Percentiles rank a stretch among this genome's conserved stretches.
Conservation (phyloP, 345 rosid genomes). For the Eucalyptus curtisii region DNA sequence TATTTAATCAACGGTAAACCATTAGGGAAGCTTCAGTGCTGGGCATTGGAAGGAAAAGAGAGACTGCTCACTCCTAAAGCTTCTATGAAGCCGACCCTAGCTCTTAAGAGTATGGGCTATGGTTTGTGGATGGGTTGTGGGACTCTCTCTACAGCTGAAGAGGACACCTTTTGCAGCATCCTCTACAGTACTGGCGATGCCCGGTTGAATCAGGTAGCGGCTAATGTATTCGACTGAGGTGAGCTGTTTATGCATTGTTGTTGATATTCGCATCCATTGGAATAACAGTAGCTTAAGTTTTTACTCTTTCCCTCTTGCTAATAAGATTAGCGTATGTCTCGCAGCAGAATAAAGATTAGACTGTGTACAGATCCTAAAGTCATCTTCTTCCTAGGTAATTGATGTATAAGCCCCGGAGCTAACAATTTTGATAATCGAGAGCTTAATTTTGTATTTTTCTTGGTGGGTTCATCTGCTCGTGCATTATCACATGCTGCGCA, state of each 20-base stretch:
- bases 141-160: neutral
- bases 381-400: neutral
- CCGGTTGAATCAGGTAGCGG: neutral
- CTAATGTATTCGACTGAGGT: neutral
- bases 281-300: neutral
- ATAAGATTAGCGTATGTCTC: neutral
- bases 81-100: neutral
- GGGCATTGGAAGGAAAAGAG: neutral
- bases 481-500: neutral
- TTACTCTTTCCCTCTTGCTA: neutral
- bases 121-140: neutral
- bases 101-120: neutral
- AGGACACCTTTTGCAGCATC: neutral
- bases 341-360: neutral
- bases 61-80: neutral
- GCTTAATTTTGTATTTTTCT: neutral
- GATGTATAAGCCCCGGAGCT: neutral
- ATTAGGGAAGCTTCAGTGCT: neutral
- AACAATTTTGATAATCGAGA: neutral
- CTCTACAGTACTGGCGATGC: neutral
- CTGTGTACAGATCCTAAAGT: neutral
- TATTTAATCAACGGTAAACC: neutral
- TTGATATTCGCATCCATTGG: neutral
- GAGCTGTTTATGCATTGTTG: neutral
- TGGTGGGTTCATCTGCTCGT: neutral